Evolutionary conservation across 2,329 filamentous ascomycete genomes (phyloP), one percentile per base, ranked within the genome.

Genomic region (Talaromyces sp.): DNA sequence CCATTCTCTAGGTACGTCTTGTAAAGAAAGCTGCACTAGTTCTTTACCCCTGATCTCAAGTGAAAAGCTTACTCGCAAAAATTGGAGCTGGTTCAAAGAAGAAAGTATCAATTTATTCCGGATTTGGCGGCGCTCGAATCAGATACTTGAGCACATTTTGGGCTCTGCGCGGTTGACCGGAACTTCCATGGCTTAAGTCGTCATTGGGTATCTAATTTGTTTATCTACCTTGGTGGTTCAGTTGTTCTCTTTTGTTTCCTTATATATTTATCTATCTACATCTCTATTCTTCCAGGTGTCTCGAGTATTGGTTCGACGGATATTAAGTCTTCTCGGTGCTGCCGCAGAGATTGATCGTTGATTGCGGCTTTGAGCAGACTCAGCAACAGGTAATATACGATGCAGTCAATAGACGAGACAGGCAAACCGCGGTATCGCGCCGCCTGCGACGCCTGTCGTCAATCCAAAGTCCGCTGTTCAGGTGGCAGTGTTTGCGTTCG

Each of bases 391-490:
- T 43, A 61, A 45, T 6, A 37, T 17, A 31, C 58, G 35, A 61
- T 59, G 57, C 61, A 62, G 11, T 58, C 64, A 11, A 37, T 31
- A 43, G 47, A 65, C 31, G 61, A 47, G 13, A 39, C 65, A 41
- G 62, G 62, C 45, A 67, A 71, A 58, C 75, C 75, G 43, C 76
- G 76, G 65, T 73, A 77, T 22, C 75, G 76, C 67, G 73, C 76
- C 19, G 76, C 76, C 19, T 78, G 76, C 61, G 76, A 78, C 67
- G 76, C 77, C 39, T 78, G 76, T 69, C 71, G 76, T 37, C 76
- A 78, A 66, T 78, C 76, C 33, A 78, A 78, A 64, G 76, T 78
- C 50, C 78, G 78, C 69, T 78, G 76, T 69, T 76, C 74, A 2
- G 74, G 74, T 52, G 75, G 76, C 59, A 72, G 72, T 52, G 70